Percentiles rank a stretch among this genome's conserved stretches.
phyloP scores from a whole-genome alignment of 2,329 filamentous ascomycete species.

The Penicillium sp. region DNA sequence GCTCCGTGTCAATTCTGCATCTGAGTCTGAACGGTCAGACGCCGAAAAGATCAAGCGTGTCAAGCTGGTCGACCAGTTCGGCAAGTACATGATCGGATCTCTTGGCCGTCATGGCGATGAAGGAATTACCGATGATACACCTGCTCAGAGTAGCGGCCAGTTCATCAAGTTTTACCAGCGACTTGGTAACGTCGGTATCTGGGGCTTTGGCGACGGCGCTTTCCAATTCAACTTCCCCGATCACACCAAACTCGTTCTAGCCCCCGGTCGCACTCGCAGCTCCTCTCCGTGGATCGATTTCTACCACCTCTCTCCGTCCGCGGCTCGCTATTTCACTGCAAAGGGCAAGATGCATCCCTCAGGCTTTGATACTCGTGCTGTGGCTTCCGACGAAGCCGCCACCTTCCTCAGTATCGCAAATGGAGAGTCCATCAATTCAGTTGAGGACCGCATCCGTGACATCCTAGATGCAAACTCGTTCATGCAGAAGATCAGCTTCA shows the following conservation, averaged over 20 bases:
- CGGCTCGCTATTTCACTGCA: constrained; percentile 45
- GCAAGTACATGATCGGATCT: constrained; percentile 55
- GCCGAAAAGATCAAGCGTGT: constrained; percentile 52
- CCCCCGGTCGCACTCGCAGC: constrained; percentile 41
- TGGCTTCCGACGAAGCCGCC: constrained; percentile 44
- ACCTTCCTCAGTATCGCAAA: constrained; percentile 45
- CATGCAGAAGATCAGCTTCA: constrained; percentile 45
- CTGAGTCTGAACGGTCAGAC: constrained; percentile 42
- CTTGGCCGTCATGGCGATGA: constrained; percentile 46
- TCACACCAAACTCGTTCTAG: constrained; percentile 54
- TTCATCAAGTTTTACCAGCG: constrained; percentile 56
- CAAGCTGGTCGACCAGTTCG: constrained; percentile 53
- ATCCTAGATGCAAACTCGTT: constrained; percentile 50
- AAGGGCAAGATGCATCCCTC: constrained; percentile 47
- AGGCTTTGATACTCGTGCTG: constrained; percentile 46
- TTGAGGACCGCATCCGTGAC: constrained; percentile 43
- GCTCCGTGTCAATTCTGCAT: constrained; percentile 34
- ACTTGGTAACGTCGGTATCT: constrained; percentile 55
- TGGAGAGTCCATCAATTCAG: constrained; percentile 34
- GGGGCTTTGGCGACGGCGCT: constrained; percentile 53
- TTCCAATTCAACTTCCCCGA: constrained; percentile 58
- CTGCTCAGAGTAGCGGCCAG: constrained; percentile 33
- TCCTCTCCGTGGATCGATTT: constrained; percentile 50
- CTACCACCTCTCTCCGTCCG: constrained; percentile 51
- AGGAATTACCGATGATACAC: constrained; percentile 30